These are phyloP conservation scores for Ziziphus jujuba DNA, from an alignment of 306 rosid species.

Conservation along the genomic window DNA sequence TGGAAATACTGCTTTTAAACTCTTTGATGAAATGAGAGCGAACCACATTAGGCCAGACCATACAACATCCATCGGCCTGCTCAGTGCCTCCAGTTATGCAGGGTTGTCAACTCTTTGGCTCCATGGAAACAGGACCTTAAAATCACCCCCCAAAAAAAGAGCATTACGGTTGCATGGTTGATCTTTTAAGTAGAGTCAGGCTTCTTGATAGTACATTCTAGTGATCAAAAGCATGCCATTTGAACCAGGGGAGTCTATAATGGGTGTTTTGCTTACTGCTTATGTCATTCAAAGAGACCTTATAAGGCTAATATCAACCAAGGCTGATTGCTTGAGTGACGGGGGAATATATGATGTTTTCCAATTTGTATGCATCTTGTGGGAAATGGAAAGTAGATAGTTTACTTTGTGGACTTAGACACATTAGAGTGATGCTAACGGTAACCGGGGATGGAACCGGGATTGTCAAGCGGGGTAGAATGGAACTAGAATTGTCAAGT, in stretches of 20 bases:
- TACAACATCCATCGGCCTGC: conserved; percentile 31
- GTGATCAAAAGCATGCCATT: conserved; percentile 26
- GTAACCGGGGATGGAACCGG: too few species aligned
- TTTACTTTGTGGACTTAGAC: too few species aligned
- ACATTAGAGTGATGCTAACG: too few species aligned
- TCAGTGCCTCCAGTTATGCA: conserved; percentile 35
- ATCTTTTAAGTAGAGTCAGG: conserved; percentile 28
- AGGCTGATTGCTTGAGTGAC: conserved; percentile 19
- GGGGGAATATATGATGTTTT: conserved; percentile 37
- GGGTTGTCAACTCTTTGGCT: conserved; percentile 24
- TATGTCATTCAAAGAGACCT: conserved; percentile 31
- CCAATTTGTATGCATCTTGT: conserved; percentile 31
- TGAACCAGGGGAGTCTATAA: conserved; percentile 25
- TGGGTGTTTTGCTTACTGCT: conserved; percentile 38
- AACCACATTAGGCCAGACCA: conserved; percentile 29
- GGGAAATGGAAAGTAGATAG: conserved; percentile 33
- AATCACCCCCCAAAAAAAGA: conserved; percentile 33
- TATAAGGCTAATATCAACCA: background rate
- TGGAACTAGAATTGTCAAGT: too few species aligned
- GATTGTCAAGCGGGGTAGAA: too few species aligned
- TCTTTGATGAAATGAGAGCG: conserved; percentile 24
- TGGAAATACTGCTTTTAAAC: conserved; percentile 18
- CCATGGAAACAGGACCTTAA: conserved; percentile 18
- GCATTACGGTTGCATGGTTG: conserved; percentile 38
- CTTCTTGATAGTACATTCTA: conserved; percentile 11